Conservation (phyloP, 345 rosid species). For the Angophora floribunda region DNA sequence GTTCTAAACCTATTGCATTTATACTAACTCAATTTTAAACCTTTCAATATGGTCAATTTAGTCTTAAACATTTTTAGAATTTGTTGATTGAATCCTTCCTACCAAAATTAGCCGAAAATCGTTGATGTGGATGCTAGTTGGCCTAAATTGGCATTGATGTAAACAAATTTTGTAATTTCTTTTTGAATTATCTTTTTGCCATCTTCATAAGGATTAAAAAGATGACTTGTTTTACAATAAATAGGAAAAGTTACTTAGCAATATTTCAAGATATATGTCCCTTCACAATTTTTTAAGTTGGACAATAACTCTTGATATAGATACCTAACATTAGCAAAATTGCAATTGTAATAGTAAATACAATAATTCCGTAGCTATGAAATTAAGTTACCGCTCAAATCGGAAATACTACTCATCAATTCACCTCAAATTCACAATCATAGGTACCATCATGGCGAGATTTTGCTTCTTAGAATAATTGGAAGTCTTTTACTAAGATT, state of each 20-base stretch:
- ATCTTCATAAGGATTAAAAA: background rate
- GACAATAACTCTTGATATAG: background rate
- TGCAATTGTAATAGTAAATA: background rate
- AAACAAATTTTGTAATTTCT: too few species aligned
- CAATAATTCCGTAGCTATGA: background rate
- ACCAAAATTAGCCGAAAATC: too few species aligned
- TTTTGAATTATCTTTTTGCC: background rate
- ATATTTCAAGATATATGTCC: background rate
- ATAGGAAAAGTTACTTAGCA: background rate
- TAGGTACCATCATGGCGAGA: background rate
- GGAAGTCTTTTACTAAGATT: background rate
- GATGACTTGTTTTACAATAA: background rate
- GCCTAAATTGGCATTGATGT: background rate
- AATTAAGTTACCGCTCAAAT: background rate
- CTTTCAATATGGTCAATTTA: background rate
- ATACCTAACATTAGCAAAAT: background rate
- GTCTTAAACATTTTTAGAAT: too few species aligned
- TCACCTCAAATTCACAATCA: background rate
- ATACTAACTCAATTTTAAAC: too few species aligned
- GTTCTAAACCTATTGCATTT: background rate
- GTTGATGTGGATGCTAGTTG: rapidly evolving
- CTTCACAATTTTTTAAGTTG: background rate
- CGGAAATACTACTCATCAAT: background rate
- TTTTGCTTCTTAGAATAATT: background rate
- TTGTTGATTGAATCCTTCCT: background rate